These are phyloP conservation scores for Lonicera japonica DNA, from an alignment of 129 eudicot species.

Conservation along the genomic window DNA sequence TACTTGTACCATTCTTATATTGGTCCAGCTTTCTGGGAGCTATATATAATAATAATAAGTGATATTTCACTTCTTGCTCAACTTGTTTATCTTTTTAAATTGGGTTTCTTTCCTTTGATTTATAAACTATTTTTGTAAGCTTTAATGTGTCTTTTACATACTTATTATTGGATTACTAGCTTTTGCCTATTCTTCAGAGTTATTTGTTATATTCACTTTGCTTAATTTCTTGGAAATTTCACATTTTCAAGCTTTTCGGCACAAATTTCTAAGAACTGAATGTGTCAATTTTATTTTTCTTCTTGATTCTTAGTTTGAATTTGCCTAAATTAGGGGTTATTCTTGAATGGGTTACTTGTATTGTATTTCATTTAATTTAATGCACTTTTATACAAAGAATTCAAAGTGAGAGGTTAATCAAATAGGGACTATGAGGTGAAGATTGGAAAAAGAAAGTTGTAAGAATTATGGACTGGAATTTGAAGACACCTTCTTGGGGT, in stretches of 20 bases:
- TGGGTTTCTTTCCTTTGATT: constrained; percentile 24
- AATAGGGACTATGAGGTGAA: no score
- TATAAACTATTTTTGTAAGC: constrained; percentile 6
- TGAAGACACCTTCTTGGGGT: constrained; percentile 54
- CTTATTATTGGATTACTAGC: constrained; percentile 11
- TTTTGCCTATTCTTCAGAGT: constrained; percentile 20
- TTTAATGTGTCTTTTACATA: constrained; percentile 5
- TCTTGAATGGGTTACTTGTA: no score
- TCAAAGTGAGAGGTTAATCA: no score
- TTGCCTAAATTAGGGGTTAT: no score
- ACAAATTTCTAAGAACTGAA: no score
- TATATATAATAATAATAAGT: no score
- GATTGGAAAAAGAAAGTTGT: constrained; percentile 18
- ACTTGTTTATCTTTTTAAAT: constrained; percentile 38
- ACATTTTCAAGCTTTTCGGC: no score
- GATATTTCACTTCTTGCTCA: constrained; percentile 16
- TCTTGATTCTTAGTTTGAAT: no score
- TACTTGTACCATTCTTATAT: constrained; percentile 17
- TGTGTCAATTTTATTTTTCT: no score
- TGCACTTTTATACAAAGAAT: no score
- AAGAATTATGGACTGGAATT: constrained; percentile 46
- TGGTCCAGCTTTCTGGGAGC: constrained; percentile 25
- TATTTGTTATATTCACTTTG: constrained; percentile 11
- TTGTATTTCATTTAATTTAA: no score
- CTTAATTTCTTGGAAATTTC: constrained; percentile 9